These are phyloP conservation scores for Amylocystis lapponica DNA, from an alignment of 768 basidiomycete species.

Conservation along the genomic window DNA sequence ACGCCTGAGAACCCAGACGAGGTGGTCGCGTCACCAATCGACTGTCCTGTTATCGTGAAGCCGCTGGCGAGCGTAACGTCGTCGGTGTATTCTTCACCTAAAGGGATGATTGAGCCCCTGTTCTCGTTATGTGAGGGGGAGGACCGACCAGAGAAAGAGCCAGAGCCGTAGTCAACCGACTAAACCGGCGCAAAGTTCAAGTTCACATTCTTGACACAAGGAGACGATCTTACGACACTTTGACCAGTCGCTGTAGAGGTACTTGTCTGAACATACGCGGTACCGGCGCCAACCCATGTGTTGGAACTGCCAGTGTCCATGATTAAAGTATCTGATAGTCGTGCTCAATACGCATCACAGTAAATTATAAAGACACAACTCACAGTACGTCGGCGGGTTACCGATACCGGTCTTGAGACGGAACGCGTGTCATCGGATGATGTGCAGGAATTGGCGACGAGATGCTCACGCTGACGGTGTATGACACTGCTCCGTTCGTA, in stretches of 20 bases:
- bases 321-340: slow-evolving; percentile 34
- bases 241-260: slow-evolving; percentile 31
- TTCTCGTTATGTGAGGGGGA: neutral
- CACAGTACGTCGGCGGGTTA: slow-evolving; percentile 13
- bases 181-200: slow-evolving; percentile 8
- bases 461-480: slow-evolving; percentile 15
- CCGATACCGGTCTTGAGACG: slow-evolving; percentile 13
- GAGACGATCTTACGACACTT: slow-evolving; percentile 22
- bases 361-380: slow-evolving; percentile 10
- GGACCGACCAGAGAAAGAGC: slow-evolving; percentile 35
- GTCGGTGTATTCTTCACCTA: slow-evolving; percentile 27
- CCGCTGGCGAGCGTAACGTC: slow-evolving; percentile 30
- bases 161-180: slow-evolving; percentile 47
- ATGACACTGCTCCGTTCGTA: slow-evolving; percentile 17
- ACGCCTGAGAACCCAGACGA: slow-evolving; percentile 19
- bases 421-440: neutral
- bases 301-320: slow-evolving; percentile 51
- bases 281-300: slow-evolving; percentile 50
- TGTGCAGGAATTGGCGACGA: no score
- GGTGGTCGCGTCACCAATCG: slow-evolving; percentile 28
- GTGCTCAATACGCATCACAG: neutral
- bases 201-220: slow-evolving; percentile 6
- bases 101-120: slow-evolving; percentile 28
- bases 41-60: slow-evolving; percentile 19
- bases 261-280: slow-evolving; percentile 34